A percentile compares a stretch with the other conserved stretches of the same genome.
Conservation (phyloP, 805 yeast genomes). For the Metschnikowia cubensis region DNA sequence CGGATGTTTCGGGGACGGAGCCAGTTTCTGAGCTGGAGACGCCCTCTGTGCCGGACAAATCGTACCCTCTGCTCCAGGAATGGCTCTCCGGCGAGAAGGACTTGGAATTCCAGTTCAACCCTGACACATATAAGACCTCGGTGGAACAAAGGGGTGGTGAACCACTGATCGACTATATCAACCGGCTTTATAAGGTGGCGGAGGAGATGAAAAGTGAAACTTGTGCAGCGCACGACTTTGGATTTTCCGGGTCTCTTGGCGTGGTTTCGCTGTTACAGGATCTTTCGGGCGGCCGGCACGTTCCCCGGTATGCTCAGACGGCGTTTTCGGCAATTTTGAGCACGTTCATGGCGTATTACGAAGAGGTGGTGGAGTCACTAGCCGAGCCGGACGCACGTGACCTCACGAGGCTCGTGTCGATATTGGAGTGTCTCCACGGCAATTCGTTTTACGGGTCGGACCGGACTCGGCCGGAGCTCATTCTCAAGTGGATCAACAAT, state of each 20-base stretch:
- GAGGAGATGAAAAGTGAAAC: slow-evolving; percentile 30
- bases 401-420: slow-evolving; percentile 39
- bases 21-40: slow-evolving; percentile 14
- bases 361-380: slow-evolving; percentile 15
- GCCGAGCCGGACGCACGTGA: slow-evolving; percentile 25
- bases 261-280: slow-evolving; percentile 23
- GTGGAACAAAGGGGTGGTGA: slow-evolving; percentile 30
- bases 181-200: slow-evolving; percentile 48
- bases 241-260: slow-evolving; percentile 27
- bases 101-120: slow-evolving; percentile 38
- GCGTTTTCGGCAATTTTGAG: slow-evolving; percentile 22
- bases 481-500: slow-evolving; percentile 63
- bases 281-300: slow-evolving; percentile 9
- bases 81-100: slow-evolving; percentile 40
- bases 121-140: slow-evolving; percentile 36
- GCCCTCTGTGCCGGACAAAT: slow-evolving; percentile 7
- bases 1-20: slow-evolving; percentile 6
- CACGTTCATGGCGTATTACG: slow-evolving; percentile 13
- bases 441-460: slow-evolving; percentile 39
- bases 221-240: slow-evolving; percentile 16
- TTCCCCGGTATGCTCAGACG: slow-evolving; percentile 18
- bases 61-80: slow-evolving; percentile 42
- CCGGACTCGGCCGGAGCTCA: slow-evolving; percentile 39
- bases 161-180: slow-evolving; percentile 44
- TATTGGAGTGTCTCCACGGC: slow-evolving; percentile 57